Conservation (phyloP, 768 basidiomycete species). For the Kwoniella heveanensis region DNA sequence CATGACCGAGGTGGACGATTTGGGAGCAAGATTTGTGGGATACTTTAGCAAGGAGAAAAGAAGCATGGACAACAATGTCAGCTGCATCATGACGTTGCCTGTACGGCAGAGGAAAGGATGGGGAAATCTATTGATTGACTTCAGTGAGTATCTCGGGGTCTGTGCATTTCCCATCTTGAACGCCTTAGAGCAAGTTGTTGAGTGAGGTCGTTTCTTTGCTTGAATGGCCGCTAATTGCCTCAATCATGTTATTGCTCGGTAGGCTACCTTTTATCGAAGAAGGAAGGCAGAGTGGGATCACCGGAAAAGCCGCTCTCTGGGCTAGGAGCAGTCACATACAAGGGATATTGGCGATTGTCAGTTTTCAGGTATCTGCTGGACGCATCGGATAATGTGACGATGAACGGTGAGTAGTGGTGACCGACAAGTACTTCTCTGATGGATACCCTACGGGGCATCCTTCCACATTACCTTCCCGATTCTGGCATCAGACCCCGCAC, state of each 20-base stretch:
- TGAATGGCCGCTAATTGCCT: background rate
- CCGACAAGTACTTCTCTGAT: background rate
- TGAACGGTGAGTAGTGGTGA: conserved; percentile 67
- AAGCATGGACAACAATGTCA: conserved; percentile 93
- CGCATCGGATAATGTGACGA: conserved; percentile 64
- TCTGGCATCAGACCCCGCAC: too few relatives aligned
- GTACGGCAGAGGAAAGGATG: conserved; percentile 92
- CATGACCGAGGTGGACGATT: conserved; percentile 85
- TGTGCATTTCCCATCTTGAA: background rate
- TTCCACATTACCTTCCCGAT: too few relatives aligned
- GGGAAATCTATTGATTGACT: conserved; percentile 96
- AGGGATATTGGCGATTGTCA: conserved; percentile 88
- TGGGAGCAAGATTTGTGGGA: conserved; percentile 90
- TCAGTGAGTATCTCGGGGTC: conserved; percentile 68
- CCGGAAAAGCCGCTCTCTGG: conserved; percentile 95
- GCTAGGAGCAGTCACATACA: conserved; percentile 90
- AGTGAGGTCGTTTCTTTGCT: background rate
- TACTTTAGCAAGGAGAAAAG: conserved; percentile 99
- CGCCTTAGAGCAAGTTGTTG: too few relatives aligned
- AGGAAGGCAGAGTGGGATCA: conserved; percentile 84
- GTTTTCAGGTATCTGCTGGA: conserved; percentile 75
- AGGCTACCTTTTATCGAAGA: conserved; percentile 96
- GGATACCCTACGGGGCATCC: too few relatives aligned
- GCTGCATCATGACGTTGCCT: conserved; percentile 98
- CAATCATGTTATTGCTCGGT: conserved; percentile 4